Percentiles rank a stretch among this genome's conserved stretches.
Conservation (phyloP, 176 grass and related monocot species). For the Musa schizocarpa region DNA sequence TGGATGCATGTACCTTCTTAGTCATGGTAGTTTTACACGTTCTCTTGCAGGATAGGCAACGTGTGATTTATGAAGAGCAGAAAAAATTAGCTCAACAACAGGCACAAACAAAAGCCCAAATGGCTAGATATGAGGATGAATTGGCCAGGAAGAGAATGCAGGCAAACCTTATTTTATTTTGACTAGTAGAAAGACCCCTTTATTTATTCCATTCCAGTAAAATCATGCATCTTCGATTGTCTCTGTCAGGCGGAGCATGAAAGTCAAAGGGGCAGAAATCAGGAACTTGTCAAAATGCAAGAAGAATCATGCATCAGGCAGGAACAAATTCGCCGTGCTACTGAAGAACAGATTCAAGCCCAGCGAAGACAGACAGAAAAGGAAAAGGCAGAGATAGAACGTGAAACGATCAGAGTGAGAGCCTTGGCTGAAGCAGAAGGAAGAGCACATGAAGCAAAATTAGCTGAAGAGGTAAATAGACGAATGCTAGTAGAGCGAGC, state of each 20-base stretch:
- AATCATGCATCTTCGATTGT: background rate
- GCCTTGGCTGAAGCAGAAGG: conserved; percentile 47
- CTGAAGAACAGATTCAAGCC: conserved; percentile 73
- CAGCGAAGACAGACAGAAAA: conserved; percentile 48
- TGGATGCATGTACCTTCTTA: too few relatives aligned
- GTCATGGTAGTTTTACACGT: background rate
- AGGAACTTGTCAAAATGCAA: conserved; percentile 94
- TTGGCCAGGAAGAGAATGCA: conserved; percentile 33
- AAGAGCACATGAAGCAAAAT: conserved; percentile 25
- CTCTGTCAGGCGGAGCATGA: conserved; percentile 48
- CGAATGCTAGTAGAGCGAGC: conserved; percentile 40
- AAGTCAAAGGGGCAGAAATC: conserved; percentile 80
- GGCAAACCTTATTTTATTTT: background rate
- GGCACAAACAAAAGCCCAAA: conserved; percentile 62
- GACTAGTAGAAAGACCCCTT: background rate
- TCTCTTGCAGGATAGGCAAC: conserved; percentile 72
- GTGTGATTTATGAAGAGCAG: conserved; percentile 61
- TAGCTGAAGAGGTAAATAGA: conserved; percentile 57
- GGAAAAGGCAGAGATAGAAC: conserved; percentile 46
- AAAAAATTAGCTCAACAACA: conserved; percentile 56
- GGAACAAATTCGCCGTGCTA: conserved; percentile 61
- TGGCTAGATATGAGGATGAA: conserved; percentile 69
- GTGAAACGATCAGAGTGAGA: conserved; percentile 22
- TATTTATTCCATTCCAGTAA: background rate
- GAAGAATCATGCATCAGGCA: conserved; percentile 70